Conservation (phyloP, 805 yeast genomes). For the Wickerhamiella qilinensis region DNA sequence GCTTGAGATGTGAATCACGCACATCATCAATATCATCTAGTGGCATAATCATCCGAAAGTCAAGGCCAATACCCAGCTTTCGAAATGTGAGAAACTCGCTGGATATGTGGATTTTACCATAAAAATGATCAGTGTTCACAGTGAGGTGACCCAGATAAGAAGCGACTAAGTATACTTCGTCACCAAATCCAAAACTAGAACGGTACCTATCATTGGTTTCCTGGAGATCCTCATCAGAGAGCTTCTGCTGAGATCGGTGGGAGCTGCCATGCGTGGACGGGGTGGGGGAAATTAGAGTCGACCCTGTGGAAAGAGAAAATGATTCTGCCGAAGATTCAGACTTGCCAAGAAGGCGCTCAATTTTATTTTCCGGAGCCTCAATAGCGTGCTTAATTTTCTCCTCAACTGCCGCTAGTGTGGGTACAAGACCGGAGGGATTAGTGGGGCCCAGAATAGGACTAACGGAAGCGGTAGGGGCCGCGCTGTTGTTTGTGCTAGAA, state of each 20-base stretch:
- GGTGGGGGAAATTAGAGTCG: background rate
- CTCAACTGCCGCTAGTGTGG: background rate
- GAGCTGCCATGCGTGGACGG: background rate
- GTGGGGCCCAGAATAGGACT: background rate
- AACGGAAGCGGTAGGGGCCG: slow-evolving; percentile 1
- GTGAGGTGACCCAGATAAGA: slow-evolving; percentile 32
- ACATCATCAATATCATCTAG: slow-evolving; percentile 54
- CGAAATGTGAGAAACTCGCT: slow-evolving; percentile 58
- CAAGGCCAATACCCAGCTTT: slow-evolving; percentile 60
- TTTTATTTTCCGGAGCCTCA: background rate
- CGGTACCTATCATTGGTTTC: slow-evolving; percentile 44
- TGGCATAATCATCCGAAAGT: slow-evolving; percentile 73
- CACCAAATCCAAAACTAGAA: slow-evolving; percentile 46
- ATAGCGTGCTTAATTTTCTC: background rate
- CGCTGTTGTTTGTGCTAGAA: background rate
- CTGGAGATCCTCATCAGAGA: slow-evolving; percentile 27
- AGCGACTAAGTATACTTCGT: slow-evolving; percentile 37
- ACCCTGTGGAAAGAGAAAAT: background rate
- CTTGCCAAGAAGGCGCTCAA: background rate
- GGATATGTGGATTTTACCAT: slow-evolving; percentile 72
- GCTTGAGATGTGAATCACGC: slow-evolving; percentile 17
- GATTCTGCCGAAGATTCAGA: background rate
- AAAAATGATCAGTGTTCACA: slow-evolving; percentile 56
- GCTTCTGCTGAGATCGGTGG: slow-evolving; percentile 1
- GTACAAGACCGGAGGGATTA: background rate